These are phyloP conservation scores for Tremellales sp. DNA, from an alignment of 1,284 basidiomycete genomes.

Conservation along the genomic window DNA sequence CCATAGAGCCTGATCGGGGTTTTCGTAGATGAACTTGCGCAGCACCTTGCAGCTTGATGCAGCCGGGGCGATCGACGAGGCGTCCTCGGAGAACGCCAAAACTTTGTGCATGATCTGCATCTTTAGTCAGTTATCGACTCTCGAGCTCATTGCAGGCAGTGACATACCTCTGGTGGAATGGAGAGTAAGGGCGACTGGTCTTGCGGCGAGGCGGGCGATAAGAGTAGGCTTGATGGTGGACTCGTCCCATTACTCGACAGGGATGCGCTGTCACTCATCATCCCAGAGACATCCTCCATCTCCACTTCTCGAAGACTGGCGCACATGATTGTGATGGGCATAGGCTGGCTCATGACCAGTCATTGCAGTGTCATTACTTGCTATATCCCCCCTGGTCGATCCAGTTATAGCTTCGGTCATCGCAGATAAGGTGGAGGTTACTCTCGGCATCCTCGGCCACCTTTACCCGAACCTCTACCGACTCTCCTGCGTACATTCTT, in stretches of 20 bases:
- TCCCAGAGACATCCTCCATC: not conserved
- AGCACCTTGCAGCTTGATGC: constrained; percentile 33
- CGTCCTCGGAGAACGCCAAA: constrained; percentile 23
- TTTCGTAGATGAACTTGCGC: constrained; percentile 33
- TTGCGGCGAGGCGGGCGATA: constrained; percentile 3
- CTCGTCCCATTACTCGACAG: constrained; percentile 4
- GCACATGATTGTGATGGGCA: not conserved
- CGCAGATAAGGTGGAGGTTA: not conserved
- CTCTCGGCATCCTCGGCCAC: too few species aligned
- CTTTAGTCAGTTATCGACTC: not conserved
- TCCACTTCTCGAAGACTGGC: not conserved
- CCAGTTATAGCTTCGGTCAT: not conserved
- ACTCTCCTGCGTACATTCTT: too few species aligned
- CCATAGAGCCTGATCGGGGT: constrained; percentile 40
- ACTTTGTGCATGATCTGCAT: constrained; percentile 36
- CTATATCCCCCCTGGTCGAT: too few species aligned
- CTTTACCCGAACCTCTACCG: too few species aligned
- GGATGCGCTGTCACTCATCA: not conserved
- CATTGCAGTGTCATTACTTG: too few species aligned
- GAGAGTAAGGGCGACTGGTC: constrained; percentile 7
- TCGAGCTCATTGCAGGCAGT: not conserved
- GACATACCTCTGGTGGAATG: constrained; percentile 7
- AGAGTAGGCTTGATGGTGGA: constrained; percentile 11
- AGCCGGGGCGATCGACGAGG: constrained; percentile 10
- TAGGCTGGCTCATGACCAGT: not conserved